Conservation (phyloP, 805 yeast species). For the Yarrowia sp. region DNA sequence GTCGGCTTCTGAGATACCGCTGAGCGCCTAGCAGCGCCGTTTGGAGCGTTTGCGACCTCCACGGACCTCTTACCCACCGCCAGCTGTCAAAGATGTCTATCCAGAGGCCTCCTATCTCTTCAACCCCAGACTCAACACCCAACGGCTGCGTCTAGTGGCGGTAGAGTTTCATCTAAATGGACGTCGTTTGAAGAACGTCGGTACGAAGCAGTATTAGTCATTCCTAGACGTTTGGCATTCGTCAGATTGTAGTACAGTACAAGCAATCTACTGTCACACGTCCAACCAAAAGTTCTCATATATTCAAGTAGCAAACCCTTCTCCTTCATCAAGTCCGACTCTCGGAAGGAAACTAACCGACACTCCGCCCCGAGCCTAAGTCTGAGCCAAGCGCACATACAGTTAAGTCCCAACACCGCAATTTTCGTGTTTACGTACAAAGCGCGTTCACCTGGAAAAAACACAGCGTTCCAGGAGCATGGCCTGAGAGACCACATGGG, state of each 20-base stretch:
- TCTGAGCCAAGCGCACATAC: neutral
- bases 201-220: too few species aligned
- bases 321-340: too few species aligned
- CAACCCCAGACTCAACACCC: slow-evolving; percentile 22
- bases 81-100: too few species aligned
- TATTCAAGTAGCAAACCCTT: too few species aligned
- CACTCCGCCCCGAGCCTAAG: slow-evolving; percentile 24
- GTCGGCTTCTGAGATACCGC: neutral
- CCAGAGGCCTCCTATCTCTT: neutral
- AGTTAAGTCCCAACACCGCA: slow-evolving; percentile 22
- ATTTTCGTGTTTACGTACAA: slow-evolving; percentile 21
- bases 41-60: neutral
- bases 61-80: neutral
- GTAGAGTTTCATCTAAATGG: slow-evolving; percentile 13
- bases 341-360: too few species aligned
- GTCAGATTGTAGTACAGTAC: too few species aligned
- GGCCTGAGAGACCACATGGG: slow-evolving; percentile 6
- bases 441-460: neutral
- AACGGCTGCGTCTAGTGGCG: slow-evolving; percentile 5
- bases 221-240: too few species aligned
- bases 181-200: neutral
- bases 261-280: too few species aligned
- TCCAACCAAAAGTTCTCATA: too few species aligned
- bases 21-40: neutral
- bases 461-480: neutral